These are phyloP conservation scores for Umbelopsis ramanniana DNA, from an alignment of 192 early-diverging fungal species.

Conservation along the genomic window DNA sequence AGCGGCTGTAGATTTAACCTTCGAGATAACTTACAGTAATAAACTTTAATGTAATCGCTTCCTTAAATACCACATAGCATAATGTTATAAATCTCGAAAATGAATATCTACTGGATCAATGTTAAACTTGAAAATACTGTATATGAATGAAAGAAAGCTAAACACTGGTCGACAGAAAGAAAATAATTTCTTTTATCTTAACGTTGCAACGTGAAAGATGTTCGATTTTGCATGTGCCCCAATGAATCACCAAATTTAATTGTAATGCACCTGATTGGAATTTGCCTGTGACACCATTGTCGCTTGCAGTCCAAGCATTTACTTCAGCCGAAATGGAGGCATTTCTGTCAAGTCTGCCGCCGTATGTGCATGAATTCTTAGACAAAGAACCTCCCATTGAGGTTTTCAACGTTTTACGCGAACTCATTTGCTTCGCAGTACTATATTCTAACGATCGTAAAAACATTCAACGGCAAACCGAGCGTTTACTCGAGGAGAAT, in stretches of 20 bases:
- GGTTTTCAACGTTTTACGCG: constrained; percentile 34
- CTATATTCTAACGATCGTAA: constrained; percentile 41
- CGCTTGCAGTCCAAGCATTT: background rate
- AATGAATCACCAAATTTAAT: too few relatives aligned
- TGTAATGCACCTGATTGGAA: background rate
- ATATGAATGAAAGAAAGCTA: too few relatives aligned
- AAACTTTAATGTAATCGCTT: too few relatives aligned
- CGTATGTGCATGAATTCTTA: constrained; percentile 41
- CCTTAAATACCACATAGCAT: too few relatives aligned
- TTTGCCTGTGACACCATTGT: background rate
- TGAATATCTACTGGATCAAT: too few relatives aligned
- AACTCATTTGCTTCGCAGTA: constrained; percentile 45
- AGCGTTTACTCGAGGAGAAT: background rate
- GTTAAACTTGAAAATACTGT: too few relatives aligned
- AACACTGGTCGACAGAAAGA: too few relatives aligned
- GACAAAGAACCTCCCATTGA: constrained; percentile 39
- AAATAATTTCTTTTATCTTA: too few relatives aligned
- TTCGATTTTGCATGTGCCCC: background rate
- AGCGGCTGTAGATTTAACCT: too few relatives aligned
- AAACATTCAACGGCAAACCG: constrained; percentile 11
- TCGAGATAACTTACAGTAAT: too few relatives aligned
- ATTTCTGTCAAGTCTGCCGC: constrained; percentile 43
- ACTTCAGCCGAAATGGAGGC: constrained; percentile 32
- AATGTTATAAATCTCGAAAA: too few relatives aligned
- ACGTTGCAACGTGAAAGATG: too few relatives aligned